Percentiles rank a stretch among this genome's conserved stretches.
phyloP scores from a whole-genome alignment of 352 stramenopile genomes.

The Phytophthora hibernalis region DNA sequence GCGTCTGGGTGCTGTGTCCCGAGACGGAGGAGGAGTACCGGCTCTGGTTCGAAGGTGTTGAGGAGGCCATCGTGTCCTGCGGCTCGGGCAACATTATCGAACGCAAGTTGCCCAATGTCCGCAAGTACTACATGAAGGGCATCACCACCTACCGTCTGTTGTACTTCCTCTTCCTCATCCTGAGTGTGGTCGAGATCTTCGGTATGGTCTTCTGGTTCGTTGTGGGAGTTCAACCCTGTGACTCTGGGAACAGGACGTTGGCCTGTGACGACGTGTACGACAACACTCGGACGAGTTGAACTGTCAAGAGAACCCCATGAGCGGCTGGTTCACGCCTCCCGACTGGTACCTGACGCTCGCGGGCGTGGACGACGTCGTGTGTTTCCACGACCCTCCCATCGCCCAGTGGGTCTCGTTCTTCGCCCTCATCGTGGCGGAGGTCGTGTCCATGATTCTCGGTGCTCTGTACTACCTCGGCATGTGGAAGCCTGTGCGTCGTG shows the following conservation, averaged over 20 bases:
- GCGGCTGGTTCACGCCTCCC: conserved; percentile 69
- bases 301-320: conserved; percentile 62
- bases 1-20: conserved; percentile 87
- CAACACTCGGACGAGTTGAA: conserved; percentile 65
- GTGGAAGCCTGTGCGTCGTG: conserved; percentile 89
- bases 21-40: conserved; percentile 88
- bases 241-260: conserved; percentile 53
- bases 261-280: conserved; percentile 67
- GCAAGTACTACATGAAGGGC: conserved; percentile 91
- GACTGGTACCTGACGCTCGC: conserved; percentile 81
- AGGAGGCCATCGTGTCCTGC: conserved; percentile 76
- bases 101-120: conserved; percentile 86
- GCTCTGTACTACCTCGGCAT: conserved; percentile 88
- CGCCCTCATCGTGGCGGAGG: conserved; percentile 65
- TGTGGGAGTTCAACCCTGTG: conserved; percentile 76
- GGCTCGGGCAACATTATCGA: conserved; percentile 88
- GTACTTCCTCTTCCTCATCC: conserved; percentile 83
- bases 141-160: conserved; percentile 82
- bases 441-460: conserved; percentile 75
- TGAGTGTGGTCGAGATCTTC: conserved; percentile 74
- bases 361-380: conserved; percentile 76
- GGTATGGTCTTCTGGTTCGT: conserved; percentile 85
- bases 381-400: conserved; percentile 80
- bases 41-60: conserved; percentile 89
- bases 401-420: conserved; percentile 87